Base-by-base conservation (phyloP, 2,329 filamentous ascomycete species). In the Chlorencoelia australis region DNA sequence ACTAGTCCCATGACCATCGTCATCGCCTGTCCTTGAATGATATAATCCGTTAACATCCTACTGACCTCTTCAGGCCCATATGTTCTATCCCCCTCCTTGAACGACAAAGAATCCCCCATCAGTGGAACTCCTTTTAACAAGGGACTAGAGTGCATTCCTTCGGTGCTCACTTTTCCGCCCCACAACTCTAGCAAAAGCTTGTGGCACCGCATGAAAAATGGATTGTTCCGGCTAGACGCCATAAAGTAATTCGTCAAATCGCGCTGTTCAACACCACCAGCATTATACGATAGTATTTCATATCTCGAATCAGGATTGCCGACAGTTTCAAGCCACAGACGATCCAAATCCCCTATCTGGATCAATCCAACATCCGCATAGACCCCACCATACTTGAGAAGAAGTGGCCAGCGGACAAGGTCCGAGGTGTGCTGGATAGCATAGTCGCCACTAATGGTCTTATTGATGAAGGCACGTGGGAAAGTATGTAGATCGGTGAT, bases 341-440 rank as follows among this genome's bases (percentile, higher is more conserved):
- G 49, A 47, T 76, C 65, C 2, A 76, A 44, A 52, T 75, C 69
- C 5, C 71, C 71, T 41, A 76, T 73, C 40, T 69, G 67, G 42
- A 75, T 60, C 43, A 73, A 51, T 0, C 72, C 71, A 0, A 71
- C 71, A 44, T 76, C 72, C 0, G 69, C 65, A 46, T 75, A 77
- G 1, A 75, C 62, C 18, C 72, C 73, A 30, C 73, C 72, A 44
- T 75, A 71, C 37, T 56, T 62, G 8, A 73, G 58, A n/a, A 77
- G 53, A 9, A 75, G 56, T 3, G 73, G 72, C 46, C 61, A 74
- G 1, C 72, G 66, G 3, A 76, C 67, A 2, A 78, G 64, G 41
- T 78, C 73, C 0, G 70, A 73, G 0, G 62, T 68, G 47, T 75
- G 71, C 46, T 75, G 71, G 3, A 57, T 54, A 0, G 62, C 64